Evolutionary conservation across 2,329 filamentous ascomycete species (phyloP), one percentile per base, ranked within the genome.

Genomic region (Pseudogymnoascus sp.): DNA sequence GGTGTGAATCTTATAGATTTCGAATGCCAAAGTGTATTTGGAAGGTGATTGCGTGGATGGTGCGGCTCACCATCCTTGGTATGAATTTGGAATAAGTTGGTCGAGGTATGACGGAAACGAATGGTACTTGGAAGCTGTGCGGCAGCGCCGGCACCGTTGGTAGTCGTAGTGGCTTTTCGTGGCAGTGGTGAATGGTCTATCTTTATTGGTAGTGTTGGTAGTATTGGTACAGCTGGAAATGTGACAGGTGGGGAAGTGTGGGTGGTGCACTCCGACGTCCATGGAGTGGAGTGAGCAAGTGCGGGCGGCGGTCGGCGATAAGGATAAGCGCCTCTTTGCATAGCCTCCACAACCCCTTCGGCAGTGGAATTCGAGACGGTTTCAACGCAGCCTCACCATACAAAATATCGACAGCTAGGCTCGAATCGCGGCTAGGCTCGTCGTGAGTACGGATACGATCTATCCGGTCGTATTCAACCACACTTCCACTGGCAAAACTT

Each of bases 171-270:
- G n/a, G 14, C 6, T 31, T 10, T 53, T 53, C 14, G 47, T 56
- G 25, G n/a, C 23, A 28, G 44, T 56, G n/a, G 47, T 31, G 5
- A 21, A 14, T 56, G 25, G 47, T 18, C n/a, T 56, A 11, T 56
- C 25, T 31, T 25, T 56, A 50, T 50, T 50, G 44, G 42, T 47
- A 47, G 21, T 47, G 28, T 31, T 31, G 28, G 28, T 31, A 31
- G 31, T 12, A 53, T 53, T 28, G 25, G 25, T 31, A 11, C 47
- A 53, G 50, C 50, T 56, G n/a, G 28, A 56, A 56, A 33, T 56
- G n/a, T 56, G 50, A 56, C 50, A 56, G 50, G 50, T 56, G 50
- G 25, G 47, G 47, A 53, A 28, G n/a, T 31, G 47, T 56, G 47
- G 47, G 47, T 56, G 25, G 25, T 56, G 47, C 14, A 18, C 44